Conservation (phyloP, 2,329 filamentous ascomycete species). For the Phialocephala sp. region DNA sequence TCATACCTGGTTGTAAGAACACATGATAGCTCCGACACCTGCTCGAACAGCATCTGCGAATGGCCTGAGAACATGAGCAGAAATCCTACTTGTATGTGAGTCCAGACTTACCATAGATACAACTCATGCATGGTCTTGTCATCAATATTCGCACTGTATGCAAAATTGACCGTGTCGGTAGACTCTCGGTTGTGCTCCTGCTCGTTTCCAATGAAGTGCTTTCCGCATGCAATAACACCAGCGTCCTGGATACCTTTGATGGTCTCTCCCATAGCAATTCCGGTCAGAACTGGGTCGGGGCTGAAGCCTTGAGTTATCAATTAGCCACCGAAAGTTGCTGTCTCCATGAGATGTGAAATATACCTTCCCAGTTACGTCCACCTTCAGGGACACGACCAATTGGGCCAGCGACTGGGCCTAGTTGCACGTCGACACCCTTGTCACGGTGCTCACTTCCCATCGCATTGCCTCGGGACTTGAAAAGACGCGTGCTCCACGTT, state of each 20-base stretch:
- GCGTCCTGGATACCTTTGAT: slow-evolving; percentile 81
- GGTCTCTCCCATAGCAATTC: slow-evolving; percentile 72
- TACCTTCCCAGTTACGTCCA: slow-evolving; percentile 72
- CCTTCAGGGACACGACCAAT: slow-evolving; percentile 70
- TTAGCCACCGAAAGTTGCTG: neutral
- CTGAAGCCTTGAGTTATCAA: slow-evolving; percentile 52
- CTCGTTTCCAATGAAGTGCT: slow-evolving; percentile 73
- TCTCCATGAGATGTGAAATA: neutral
- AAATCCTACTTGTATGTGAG: no score
- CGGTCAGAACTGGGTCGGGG: slow-evolving; percentile 78
- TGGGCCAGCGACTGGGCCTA: slow-evolving; percentile 75
- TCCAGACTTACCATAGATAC: slow-evolving; percentile 54
- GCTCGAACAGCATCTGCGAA: slow-evolving; percentile 66
- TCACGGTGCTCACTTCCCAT: slow-evolving; percentile 74
- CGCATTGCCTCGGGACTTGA: slow-evolving; percentile 70
- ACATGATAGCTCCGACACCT: slow-evolving; percentile 83
- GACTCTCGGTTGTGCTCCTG: slow-evolving; percentile 59
- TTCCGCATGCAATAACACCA: slow-evolving; percentile 82
- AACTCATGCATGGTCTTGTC: slow-evolving; percentile 67
- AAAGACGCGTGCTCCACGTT: slow-evolving; percentile 75
- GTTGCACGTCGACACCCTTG: slow-evolving; percentile 75
- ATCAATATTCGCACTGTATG: slow-evolving; percentile 68
- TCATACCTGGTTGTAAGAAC: slow-evolving; percentile 51
- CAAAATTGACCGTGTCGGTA: slow-evolving; percentile 58
- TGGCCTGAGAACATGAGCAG: slow-evolving; percentile 44